These are phyloP conservation scores for Fusarium abutilonis DNA, from an alignment of 2,329 filamentous ascomycete genomes.

Conservation along the genomic window DNA sequence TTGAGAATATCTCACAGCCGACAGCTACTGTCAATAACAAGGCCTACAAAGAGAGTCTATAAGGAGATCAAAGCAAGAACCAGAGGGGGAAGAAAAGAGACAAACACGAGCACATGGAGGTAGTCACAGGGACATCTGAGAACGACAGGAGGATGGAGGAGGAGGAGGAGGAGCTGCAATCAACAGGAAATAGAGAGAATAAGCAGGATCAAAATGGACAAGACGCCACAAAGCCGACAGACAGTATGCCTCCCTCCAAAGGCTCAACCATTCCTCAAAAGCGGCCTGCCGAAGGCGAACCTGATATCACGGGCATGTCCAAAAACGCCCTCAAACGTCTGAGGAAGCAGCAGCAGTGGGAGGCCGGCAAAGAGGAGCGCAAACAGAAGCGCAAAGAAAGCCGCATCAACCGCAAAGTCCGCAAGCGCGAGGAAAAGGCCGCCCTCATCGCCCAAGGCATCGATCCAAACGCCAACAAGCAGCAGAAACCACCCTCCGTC, in stretches of 20 bases:
- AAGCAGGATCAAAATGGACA: background rate
- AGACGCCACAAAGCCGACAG: background rate
- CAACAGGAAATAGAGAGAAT: background rate
- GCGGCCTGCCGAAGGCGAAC: slow-evolving; percentile 16
- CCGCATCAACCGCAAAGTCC: slow-evolving; percentile 58
- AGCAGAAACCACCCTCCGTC: slow-evolving; percentile 53
- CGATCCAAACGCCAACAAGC: slow-evolving; percentile 51
- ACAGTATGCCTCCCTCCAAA: slow-evolving; percentile 2
- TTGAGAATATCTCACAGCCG: background rate
- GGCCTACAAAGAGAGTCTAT: background rate
- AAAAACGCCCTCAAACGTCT: slow-evolving; percentile 89
- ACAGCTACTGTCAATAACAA: background rate
- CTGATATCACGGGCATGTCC: slow-evolving; percentile 62
- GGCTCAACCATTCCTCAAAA: slow-evolving; percentile 8
- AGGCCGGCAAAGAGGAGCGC: slow-evolving; percentile 72
- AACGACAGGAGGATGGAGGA: background rate
- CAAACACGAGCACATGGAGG: background rate
- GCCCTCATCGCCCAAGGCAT: slow-evolving; percentile 60
- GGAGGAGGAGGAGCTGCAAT: background rate
- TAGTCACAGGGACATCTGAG: background rate
- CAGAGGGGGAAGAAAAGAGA: background rate
- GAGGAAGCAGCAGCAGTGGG: slow-evolving; percentile 77
- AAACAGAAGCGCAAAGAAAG: slow-evolving; percentile 65
- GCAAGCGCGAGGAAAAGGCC: slow-evolving; percentile 61
- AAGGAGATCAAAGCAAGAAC: background rate